phyloP scores from a whole-genome alignment of 305 asterid species.

The Euphrasia arctica region DNA sequence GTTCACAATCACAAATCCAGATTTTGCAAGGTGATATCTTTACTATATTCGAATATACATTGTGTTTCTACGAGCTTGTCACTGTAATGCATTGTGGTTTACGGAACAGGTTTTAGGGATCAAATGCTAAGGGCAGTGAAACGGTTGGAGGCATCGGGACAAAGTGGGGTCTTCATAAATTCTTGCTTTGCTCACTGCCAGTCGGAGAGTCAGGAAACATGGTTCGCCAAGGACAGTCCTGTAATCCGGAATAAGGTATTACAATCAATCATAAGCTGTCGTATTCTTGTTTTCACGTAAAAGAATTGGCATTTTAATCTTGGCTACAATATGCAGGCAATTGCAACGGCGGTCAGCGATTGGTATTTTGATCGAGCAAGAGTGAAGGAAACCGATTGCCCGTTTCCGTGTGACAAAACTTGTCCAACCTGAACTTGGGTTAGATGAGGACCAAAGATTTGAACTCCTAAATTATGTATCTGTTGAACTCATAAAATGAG shows the following conservation, averaged over 20 bases:
- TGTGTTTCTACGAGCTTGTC: constrained; percentile 3
- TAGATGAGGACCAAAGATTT: background rate
- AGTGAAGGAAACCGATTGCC: constrained; percentile 67
- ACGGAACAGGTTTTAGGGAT: constrained; percentile 55
- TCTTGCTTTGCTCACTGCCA: constrained; percentile 90
- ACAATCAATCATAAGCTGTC: background rate
- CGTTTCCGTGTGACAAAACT: constrained; percentile 77
- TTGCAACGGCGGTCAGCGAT: constrained; percentile 92
- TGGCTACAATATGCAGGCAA: constrained; percentile 46
- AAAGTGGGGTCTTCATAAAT: constrained; percentile 65
- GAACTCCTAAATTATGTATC: constrained; percentile 17
- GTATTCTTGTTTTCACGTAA: background rate
- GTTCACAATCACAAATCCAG: constrained; percentile 59
- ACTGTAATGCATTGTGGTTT: background rate
- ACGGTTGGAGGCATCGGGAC: constrained; percentile 39
- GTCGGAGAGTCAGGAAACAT: constrained; percentile 83
- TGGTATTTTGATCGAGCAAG: constrained; percentile 74
- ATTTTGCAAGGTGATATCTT: constrained; percentile 63
- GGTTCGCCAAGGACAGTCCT: constrained; percentile 79
- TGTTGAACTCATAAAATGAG: constrained; percentile 7
- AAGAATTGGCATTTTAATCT: background rate
- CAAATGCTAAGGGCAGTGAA: constrained; percentile 49
- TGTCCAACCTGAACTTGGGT: constrained; percentile 77
- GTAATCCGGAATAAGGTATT: constrained; percentile 53
- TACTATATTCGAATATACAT: constrained; percentile 2